Evolutionary conservation across 768 basidiomycete genomes (phyloP).

Genomic region (Naganishia friedmannii): DNA sequence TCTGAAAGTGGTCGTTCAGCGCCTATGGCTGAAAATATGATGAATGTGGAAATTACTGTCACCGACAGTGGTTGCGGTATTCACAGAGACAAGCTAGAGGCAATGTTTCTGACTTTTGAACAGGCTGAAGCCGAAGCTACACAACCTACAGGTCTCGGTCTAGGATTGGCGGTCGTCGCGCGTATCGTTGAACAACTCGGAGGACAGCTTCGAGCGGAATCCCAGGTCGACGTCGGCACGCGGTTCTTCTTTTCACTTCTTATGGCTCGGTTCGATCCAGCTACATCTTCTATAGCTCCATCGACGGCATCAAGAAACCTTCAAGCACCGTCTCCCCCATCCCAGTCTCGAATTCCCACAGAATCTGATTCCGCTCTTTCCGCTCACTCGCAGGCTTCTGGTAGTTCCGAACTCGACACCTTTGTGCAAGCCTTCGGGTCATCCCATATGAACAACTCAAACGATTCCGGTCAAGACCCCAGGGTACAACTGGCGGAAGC

Average conservation of each 20-base stretch:
- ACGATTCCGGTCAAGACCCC: constrained; percentile 32
- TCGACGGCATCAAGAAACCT: constrained; percentile 22
- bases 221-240: constrained; percentile 64
- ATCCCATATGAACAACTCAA: constrained; percentile 40
- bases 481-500: constrained; percentile 40
- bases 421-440: constrained; percentile 52
- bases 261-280: constrained; percentile 26
- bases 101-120: constrained; percentile 76
- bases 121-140: constrained; percentile 63
- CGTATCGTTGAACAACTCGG: constrained; percentile 74
- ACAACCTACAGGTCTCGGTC: constrained; percentile 56
- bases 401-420: constrained; percentile 50
- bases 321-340: not conserved
- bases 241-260: constrained; percentile 65
- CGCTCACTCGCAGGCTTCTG: constrained; percentile 27
- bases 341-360: not conserved
- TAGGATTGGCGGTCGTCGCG: constrained; percentile 76
- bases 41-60: constrained; percentile 64
- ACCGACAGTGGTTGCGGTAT: constrained; percentile 75
- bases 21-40: constrained; percentile 18
- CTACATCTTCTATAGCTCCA: constrained; percentile 11
- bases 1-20: constrained; percentile 56
- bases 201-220: constrained; percentile 75
- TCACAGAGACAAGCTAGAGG: constrained; percentile 63
- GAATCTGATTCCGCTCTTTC: constrained; percentile 30